A percentile compares a stretch with the other conserved stretches of the same genome.
Evolutionary conservation across 2,329 filamentous ascomycete genomes (phyloP).

Genomic region (Colletotrichum simmondsii): DNA sequence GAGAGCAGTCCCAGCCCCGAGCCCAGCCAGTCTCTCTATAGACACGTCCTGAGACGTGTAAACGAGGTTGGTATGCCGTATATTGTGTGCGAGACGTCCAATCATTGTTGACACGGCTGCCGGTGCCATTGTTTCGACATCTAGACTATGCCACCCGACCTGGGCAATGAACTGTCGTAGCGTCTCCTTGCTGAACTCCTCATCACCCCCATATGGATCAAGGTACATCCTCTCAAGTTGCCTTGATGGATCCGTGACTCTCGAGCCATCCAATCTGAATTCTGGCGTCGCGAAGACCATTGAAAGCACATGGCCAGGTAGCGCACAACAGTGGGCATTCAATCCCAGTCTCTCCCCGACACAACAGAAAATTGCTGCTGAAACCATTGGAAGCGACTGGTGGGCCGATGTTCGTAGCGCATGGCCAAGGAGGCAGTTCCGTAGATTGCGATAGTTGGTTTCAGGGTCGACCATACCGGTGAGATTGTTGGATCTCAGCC

Average conservation of each 20-base stretch:
- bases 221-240: conserved; percentile 75
- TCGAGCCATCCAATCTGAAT: conserved; percentile 67
- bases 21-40: conserved; percentile 24
- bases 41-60: conserved; percentile 46
- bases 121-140: conserved; percentile 68
- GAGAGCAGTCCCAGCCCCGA: conserved; percentile 55
- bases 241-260: conserved; percentile 38
- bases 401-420: conserved; percentile 79
- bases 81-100: conserved; percentile 82
- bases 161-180: conserved; percentile 70
- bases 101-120: conserved; percentile 76
- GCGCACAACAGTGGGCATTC: conserved; percentile 80
- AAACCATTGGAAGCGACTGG: conserved; percentile 86
- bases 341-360: conserved; percentile 80
- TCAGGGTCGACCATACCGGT: conserved; percentile 75
- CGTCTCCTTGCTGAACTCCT: conserved; percentile 71
- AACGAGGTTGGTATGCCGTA: conserved; percentile 51
- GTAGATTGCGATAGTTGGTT: conserved; percentile 78
- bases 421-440: conserved; percentile 89
- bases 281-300: conserved; percentile 74
- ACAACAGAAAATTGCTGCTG: conserved; percentile 86
- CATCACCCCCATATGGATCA: conserved; percentile 79
- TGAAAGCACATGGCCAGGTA: conserved; percentile 87
- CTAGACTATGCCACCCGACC: conserved; percentile 54
- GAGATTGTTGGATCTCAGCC: conserved; percentile 75